Evolutionary conservation across 164 flowering plant species (phyloP), one percentile per base, ranked within the genome.

Genomic region (Umbellularia californica): DNA sequence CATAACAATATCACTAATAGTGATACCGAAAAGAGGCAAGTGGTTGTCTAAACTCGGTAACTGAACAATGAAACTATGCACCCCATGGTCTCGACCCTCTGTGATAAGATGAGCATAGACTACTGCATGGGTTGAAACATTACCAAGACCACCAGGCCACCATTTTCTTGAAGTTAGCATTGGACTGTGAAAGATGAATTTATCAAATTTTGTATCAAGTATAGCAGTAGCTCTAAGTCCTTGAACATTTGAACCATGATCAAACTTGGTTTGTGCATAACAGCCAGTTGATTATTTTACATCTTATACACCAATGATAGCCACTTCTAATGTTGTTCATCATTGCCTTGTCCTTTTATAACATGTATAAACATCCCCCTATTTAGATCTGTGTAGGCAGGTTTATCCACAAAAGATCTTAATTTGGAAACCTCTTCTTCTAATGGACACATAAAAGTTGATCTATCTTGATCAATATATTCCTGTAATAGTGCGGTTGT

Each of bases 141-240:
- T 94, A 65, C 98, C 99, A 79, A 94, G 79, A 41, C 98, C 99
- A 79, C 98, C 97, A 80, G 99, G 98, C 99, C 99, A 94, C 98
- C 98, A 96, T 83, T 94, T 94, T 90, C 91, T 86, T 68, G 98
- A 91, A 63, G 99, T 94, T 77, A 92, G 72, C 27, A 97, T 91
- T 50, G 99, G 99, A 84, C 97, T 92, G 71, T 92, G 82, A 75
- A 96, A 85, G 70, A 94, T 35, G 79, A 96, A 96, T 77, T 96
- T 95, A 75, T 94, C 99, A 2, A 94, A 80, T 68, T 89, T 58
- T 51, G 91, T 88, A 80, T 96, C 99, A 86, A 92, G 94, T 52
- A 97, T 96, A 51, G 98, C 98, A 65, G 94, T 94, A 12, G 98
- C 91, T 80, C 94, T 98, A 75, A 96, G 93, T 64, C 99, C 99